phyloP scores from a whole-genome alignment of 2,329 filamentous ascomycete genomes.

The Mollisia scopiformis region DNA sequence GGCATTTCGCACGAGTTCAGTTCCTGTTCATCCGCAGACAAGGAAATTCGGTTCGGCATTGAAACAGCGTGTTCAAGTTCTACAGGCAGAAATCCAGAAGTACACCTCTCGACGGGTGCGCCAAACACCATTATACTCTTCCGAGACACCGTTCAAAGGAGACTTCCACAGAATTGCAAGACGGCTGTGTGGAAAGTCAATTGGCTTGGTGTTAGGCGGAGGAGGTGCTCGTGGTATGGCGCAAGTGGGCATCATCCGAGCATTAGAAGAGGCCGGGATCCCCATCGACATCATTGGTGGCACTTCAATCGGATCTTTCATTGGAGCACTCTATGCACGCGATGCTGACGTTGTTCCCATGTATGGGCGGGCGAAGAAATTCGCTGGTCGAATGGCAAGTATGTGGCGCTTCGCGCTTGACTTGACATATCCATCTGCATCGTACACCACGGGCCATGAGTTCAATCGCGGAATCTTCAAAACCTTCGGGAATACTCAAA shows the following conservation, averaged over 20 bases:
- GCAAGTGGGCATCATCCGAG: conserved; percentile 91
- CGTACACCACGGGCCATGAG: conserved; percentile 97
- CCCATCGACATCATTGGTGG: conserved; percentile 95
- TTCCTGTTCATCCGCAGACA: conserved; percentile 74
- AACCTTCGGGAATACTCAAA: conserved; percentile 93
- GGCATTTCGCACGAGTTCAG: conserved; percentile 76
- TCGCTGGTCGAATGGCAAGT: conserved; percentile 96
- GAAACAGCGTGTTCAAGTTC: conserved; percentile 89
- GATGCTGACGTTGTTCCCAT: conserved; percentile 97
- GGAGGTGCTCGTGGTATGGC: conserved; percentile 91
- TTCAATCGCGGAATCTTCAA: conserved; percentile 99
- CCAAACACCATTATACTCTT: conserved; percentile 85
- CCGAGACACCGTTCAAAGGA: conserved; percentile 91
- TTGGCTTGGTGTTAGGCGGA: conserved; percentile 91
- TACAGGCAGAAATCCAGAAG: conserved; percentile 97
- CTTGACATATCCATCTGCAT: conserved; percentile 92
- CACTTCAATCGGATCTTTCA: conserved; percentile 94
- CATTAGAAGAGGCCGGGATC: conserved; percentile 93
- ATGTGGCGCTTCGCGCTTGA: conserved; percentile 99
- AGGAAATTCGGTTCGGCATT: conserved; percentile 83
- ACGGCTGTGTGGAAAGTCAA: conserved; percentile 88
- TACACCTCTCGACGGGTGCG: conserved; percentile 94
- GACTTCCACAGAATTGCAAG: conserved; percentile 94
- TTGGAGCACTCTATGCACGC: conserved; percentile 91
- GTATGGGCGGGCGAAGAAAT: conserved; percentile 96